phyloP scores from a whole-genome alignment of 2,329 filamentous ascomycete genomes.

The Aspergillus terreus region DNA sequence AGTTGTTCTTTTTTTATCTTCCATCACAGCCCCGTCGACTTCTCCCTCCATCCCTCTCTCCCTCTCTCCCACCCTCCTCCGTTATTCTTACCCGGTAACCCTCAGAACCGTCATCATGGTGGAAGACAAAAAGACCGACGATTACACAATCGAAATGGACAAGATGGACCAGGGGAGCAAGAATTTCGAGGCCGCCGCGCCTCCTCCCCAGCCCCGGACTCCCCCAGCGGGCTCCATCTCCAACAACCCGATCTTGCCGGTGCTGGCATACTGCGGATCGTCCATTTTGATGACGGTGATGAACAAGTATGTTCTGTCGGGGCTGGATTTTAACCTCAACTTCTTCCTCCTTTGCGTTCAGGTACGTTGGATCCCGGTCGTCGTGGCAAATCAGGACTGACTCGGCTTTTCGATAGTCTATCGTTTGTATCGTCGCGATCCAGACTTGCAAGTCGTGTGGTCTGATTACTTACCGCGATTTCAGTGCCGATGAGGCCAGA shows the following conservation, averaged over 20 bases:
- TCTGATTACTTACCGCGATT: constrained; percentile 77
- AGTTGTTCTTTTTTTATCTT: background rate
- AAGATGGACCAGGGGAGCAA: constrained; percentile 53
- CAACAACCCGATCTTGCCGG: constrained; percentile 75
- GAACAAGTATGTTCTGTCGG: constrained; percentile 97
- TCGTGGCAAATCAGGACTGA: background rate
- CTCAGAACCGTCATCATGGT: constrained; percentile 56
- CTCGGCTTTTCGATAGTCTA: constrained; percentile 55
- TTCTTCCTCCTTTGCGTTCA: constrained; percentile 92
- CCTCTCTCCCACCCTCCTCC: background rate
- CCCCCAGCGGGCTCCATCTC: constrained; percentile 49
- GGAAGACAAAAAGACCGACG: constrained; percentile 82
- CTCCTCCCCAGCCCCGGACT: constrained; percentile 35
- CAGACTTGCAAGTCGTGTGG: constrained; percentile 75
- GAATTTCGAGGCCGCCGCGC: constrained; percentile 40
- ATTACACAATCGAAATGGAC: constrained; percentile 68
- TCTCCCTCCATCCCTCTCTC: background rate
- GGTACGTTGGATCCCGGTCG: constrained; percentile 53
- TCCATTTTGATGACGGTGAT: constrained; percentile 99
- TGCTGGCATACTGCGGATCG: constrained; percentile 85
- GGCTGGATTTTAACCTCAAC: constrained; percentile 87
- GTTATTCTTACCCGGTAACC: background rate
- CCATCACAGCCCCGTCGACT: background rate
- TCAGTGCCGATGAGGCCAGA: constrained; percentile 83
- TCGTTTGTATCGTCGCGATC: constrained; percentile 85